Evolutionary conservation across 164 flowering plant genomes (phyloP), one percentile per base, ranked within the genome.

Genomic region (Nymphaea thermarum): DNA sequence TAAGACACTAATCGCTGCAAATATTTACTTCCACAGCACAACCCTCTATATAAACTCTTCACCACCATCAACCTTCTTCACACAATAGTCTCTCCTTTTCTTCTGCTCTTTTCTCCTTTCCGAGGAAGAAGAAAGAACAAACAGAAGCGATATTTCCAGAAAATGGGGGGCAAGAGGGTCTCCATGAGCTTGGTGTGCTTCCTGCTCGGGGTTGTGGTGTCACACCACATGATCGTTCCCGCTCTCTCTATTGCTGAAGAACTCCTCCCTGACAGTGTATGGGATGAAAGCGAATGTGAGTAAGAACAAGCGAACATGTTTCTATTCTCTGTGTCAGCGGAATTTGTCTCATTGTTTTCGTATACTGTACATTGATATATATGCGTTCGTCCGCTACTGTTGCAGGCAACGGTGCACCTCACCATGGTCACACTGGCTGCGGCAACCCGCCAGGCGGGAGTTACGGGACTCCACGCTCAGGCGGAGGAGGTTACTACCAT

Each of bases 401-500:
- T 51, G 57, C 57, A 51, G 57, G 57, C 57, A 51, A 51, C 14
- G 57, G 57, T 15, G 57, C 57, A 25, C 36, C 36, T 51, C 57
- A 51, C 57, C 57, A 51, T 51, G 57, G 57, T 15, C 36, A 25
- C 36, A 51, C 65, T 63, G 16, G 42, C 66, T n/a, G 66, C 63
- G 69, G 65, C 45, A 43, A 6, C 4, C 59, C 18, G 55, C 6
- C 65, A 10, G 17, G 42, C 42, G 64, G 64, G 8, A 62, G 64
- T 17, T 62, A 62, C 42, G 64, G 64, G n/a, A 11, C 64, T 62
- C 53, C 61, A 3, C 17, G 11, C 6, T 59, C 16, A 5, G 11
- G 18, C 66, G 47, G 43, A 3, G 41, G 43, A 4, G 62, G 15
- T 57, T 44, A n/a, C 43, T 60, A 36, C n/a, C 64, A 18, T 59